phyloP scores from a whole-genome alignment of 441 rosid genomes.

The Codiaeum variegatum region DNA sequence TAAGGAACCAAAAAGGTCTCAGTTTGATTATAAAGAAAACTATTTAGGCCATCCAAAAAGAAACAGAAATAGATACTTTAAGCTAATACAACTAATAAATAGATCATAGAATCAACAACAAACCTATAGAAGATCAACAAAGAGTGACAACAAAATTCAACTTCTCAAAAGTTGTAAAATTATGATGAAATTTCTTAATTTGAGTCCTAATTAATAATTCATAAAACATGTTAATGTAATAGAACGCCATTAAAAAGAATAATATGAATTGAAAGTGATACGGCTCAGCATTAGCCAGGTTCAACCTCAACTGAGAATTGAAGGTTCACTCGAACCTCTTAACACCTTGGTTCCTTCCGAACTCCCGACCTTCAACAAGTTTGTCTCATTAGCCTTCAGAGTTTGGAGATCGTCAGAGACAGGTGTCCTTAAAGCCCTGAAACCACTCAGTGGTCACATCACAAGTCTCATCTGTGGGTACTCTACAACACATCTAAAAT shows the following conservation, averaged over 20 bases:
- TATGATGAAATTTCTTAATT: not conserved
- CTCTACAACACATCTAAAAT: too few species aligned
- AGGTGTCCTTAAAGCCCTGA: too few species aligned
- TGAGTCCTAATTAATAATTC: not conserved
- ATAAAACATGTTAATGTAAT: not conserved
- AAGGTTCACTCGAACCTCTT: too few species aligned
- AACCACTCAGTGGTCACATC: too few species aligned
- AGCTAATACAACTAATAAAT: not conserved
- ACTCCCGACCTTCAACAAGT: too few species aligned
- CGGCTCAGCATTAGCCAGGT: not conserved
- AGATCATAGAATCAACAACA: not conserved
- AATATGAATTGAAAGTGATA: not conserved
- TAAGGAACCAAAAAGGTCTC: not conserved
- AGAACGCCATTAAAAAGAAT: not conserved
- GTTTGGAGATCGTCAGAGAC: too few species aligned
- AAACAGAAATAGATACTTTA: not conserved
- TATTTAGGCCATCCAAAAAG: not conserved
- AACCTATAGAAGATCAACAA: not conserved
- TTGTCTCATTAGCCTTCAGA: too few species aligned
- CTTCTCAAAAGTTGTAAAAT: not conserved
- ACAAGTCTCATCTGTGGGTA: too few species aligned
- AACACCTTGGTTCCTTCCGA: too few species aligned
- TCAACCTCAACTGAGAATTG: conserved; percentile 3
- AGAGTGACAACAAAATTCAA: not conserved
- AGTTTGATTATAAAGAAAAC: not conserved